phyloP scores from a whole-genome alignment of 331 rosid species.

The Acacia concinna region DNA sequence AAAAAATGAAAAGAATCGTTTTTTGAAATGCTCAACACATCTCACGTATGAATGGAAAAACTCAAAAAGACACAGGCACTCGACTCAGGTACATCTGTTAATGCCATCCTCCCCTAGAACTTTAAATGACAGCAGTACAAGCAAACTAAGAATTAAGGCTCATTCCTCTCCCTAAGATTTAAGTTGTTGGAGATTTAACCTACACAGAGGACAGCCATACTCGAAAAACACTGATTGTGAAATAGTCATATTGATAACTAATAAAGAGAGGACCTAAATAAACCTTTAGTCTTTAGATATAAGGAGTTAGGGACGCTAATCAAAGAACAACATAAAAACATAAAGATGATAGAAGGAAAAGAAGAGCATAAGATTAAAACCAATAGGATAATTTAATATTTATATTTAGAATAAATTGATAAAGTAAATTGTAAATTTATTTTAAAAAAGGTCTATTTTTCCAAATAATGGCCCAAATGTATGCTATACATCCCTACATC shows the following conservation, averaged over 20 bases:
- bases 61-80: background rate
- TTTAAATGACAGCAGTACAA: background rate
- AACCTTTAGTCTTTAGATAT: background rate
- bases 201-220: background rate
- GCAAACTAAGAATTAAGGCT: background rate
- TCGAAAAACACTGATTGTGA: background rate
- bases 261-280: background rate
- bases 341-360: background rate
- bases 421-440: background rate
- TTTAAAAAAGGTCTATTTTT: background rate
- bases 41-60: background rate
- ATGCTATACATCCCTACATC: slow-evolving; percentile 22
- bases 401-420: slow-evolving; percentile 12
- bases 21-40: background rate
- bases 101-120: background rate
- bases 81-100: background rate
- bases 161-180: background rate
- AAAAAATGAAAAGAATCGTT: background rate
- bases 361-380: slow-evolving; percentile 9
- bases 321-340: background rate
- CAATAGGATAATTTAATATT: slow-evolving; percentile 11
- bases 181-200: background rate
- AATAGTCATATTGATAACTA: background rate
- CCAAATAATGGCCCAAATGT: slow-evolving; percentile 1
- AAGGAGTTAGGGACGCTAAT: background rate